Conservation (phyloP, 2,329 filamentous ascomycete species). For the Alternaria arbusti region DNA sequence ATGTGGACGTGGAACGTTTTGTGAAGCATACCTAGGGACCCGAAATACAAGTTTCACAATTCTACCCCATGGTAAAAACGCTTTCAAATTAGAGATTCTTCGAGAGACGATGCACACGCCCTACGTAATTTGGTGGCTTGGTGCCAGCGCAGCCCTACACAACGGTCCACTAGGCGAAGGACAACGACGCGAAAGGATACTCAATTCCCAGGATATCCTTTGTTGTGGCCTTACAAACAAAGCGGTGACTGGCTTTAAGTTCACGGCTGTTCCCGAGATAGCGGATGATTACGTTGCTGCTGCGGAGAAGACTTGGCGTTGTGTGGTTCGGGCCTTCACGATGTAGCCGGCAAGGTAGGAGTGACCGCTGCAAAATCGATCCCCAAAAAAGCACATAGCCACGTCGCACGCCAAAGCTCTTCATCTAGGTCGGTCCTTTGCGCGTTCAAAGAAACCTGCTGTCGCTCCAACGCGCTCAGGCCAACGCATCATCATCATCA, state of each 20-base stretch:
- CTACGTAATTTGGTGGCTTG: constrained; percentile 9
- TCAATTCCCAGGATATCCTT: neutral
- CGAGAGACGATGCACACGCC: constrained; percentile 5
- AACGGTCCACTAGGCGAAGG: neutral
- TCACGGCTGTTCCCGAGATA: neutral
- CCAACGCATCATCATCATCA: neutral
- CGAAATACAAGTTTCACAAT: neutral
- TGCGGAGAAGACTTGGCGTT: neutral
- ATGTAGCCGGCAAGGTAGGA: neutral
- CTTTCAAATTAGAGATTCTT: neutral
- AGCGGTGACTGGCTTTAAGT: neutral
- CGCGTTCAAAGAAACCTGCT: neutral
- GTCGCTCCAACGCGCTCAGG: neutral
- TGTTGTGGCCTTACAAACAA: neutral
- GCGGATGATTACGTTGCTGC: constrained; percentile 7
- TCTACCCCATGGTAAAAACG: neutral
- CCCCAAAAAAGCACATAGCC: neutral
- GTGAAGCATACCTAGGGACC: neutral
- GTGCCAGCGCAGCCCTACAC: neutral
- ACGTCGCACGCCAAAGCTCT: neutral
- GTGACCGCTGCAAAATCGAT: neutral
- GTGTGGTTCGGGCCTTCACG: neutral
- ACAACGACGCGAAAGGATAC: neutral
- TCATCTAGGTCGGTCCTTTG: neutral
- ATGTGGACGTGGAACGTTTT: neutral